These are phyloP conservation scores for Exophiala viscosa DNA, from an alignment of 2,329 filamentous ascomycete genomes.

Conservation along the genomic window DNA sequence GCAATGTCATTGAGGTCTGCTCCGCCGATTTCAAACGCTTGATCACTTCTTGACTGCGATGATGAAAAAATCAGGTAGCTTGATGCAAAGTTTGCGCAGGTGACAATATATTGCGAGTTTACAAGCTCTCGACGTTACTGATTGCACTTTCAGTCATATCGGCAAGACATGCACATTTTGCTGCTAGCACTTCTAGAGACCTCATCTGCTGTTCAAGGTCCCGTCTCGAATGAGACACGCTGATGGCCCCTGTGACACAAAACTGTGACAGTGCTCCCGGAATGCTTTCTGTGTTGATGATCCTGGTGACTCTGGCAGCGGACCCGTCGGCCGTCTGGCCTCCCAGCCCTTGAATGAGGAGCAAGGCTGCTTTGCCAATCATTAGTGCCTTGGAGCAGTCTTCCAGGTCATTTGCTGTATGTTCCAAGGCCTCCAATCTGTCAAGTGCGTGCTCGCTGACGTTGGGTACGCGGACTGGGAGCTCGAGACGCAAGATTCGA, in stretches of 20 bases:
- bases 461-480: neutral
- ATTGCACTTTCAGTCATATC: neutral
- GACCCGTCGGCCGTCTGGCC: neutral
- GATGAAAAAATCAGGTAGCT: neutral
- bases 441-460: neutral
- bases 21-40: neutral
- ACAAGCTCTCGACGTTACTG: neutral
- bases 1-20: constrained; percentile 9
- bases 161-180: neutral
- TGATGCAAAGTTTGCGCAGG: neutral
- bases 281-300: neutral
- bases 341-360: neutral
- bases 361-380: neutral
- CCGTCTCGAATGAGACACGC: neutral
- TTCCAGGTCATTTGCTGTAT: neutral
- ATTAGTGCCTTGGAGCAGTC: neutral
- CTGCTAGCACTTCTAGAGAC: neutral
- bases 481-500: neutral
- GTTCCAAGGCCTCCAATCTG: neutral
- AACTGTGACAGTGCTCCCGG: neutral
- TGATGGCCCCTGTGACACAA: neutral
- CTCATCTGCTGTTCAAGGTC: neutral
- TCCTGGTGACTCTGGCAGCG: neutral
- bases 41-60: neutral
- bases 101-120: neutral